Percentiles rank a stretch among this genome's conserved stretches.
Conservation (phyloP, 2,329 filamentous ascomycete genomes). For the Ophiocordyceps unilateralis region DNA sequence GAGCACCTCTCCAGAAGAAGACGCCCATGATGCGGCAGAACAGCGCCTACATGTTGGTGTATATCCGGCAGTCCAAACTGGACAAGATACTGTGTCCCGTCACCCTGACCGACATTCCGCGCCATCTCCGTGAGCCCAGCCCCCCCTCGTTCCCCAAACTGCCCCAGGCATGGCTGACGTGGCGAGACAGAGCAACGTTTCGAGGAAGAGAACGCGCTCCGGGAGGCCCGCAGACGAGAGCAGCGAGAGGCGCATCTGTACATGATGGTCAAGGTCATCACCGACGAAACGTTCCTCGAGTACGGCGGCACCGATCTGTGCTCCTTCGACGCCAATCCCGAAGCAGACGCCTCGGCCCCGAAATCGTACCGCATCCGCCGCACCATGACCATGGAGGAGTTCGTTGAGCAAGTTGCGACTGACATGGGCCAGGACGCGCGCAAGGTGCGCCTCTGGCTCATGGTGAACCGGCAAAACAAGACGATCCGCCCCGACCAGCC, state of each 20-base stretch:
- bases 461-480: constrained; percentile 98
- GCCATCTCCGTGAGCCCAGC: constrained; percentile 50
- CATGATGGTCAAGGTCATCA: constrained; percentile 67
- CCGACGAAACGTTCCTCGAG: constrained; percentile 60
- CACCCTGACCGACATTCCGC: constrained; percentile 60
- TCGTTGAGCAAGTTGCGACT: constrained; percentile 51
- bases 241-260: constrained; percentile 90
- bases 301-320: constrained; percentile 77
- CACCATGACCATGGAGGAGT: constrained; percentile 58
- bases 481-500: constrained; percentile 83
- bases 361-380: constrained; percentile 57
- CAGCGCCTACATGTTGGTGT: constrained; percentile 98
- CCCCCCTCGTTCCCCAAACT: neutral
- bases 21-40: constrained; percentile 45
- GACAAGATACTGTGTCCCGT: constrained; percentile 68
- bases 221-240: constrained; percentile 69
- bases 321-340: constrained; percentile 43
- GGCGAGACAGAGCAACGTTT: constrained; percentile 44
- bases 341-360: constrained; percentile 53
- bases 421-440: constrained; percentile 52
- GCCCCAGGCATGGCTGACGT: constrained; percentile 5
- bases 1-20: constrained; percentile 34
- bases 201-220: constrained; percentile 61
- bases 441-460: constrained; percentile 73
- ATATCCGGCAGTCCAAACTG: constrained; percentile 75